Evolutionary conservation across 1,284 basidiomycete genomes (phyloP), one percentile per base, ranked within the genome.

Genomic region (Coniferiporia sulphurascens): DNA sequence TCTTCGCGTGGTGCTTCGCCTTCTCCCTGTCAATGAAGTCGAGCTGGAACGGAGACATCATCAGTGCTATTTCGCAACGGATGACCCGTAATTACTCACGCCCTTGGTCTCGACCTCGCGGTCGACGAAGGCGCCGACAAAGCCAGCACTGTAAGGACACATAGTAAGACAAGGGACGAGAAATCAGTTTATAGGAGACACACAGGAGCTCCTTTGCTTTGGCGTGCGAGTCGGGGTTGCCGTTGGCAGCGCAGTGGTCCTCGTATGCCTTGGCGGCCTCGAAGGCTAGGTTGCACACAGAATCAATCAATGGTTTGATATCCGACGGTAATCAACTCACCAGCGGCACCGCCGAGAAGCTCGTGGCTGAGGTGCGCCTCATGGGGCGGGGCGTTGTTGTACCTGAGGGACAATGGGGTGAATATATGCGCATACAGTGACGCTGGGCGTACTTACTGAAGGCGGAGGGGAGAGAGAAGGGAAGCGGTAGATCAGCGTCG

Each of bases 241-340:
- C 82, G 52, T 83, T 78, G 52, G 41, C 54, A 15, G 66, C 74
- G 58, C 67, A 63, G 66, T 83, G 80, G 2, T 80, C 67, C 67
- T 84, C 80, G 70, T 84, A 85, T 8, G 78, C 78, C 65, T 81
- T 81, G 19, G 80, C 79, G 50, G 82, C 83, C 76, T 82, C 57
- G 15, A 19, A 59, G 32, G 57, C 57, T 59, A 46, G 2, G 9
- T 17, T n/a, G 12, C 32, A 46, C 35, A n/a, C 38, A 52, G 27
- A 12, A 2, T 21, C 41, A 45, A 8, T 2, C 5, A 15, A 7
- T 22, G 15, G 46, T n/a, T 9, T 7, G 7, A 54, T 12, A 45
- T 38, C 62, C 27, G 27, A 27, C 27, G 27, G 5, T 27, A 51
- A 52, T 65, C n/a, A 52, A 19, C 57, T n/a, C 35, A 59, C 57